Evolutionary conservation across 495 filamentous ascomycete genomes (phyloP).

Genomic region (Daldinia loculata): DNA sequence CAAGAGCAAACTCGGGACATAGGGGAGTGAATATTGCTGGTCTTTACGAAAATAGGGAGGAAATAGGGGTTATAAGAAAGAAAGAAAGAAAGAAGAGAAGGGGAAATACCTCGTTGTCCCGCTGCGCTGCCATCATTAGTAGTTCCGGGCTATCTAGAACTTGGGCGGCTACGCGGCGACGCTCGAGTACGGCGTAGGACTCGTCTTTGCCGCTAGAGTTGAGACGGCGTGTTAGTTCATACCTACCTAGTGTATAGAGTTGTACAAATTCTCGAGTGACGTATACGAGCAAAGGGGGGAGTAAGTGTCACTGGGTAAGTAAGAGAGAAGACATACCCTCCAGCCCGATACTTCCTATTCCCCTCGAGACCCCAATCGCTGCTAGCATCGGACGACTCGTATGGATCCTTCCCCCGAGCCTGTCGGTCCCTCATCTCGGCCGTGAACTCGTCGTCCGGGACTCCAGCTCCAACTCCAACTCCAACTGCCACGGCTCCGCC

Average conservation of each 20-base stretch:
- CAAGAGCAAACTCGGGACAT: too few relatives aligned
- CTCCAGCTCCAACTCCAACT: not conserved
- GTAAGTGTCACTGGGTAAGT: not conserved
- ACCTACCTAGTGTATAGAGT: not conserved
- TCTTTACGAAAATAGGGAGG: not conserved
- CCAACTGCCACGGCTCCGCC: slow-evolving; percentile 6
- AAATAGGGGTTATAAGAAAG: not conserved
- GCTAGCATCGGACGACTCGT: slow-evolving; percentile 46
- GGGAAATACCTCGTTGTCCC: slow-evolving; percentile 54
- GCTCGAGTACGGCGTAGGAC: slow-evolving; percentile 46
- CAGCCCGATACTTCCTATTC: slow-evolving; percentile 12
- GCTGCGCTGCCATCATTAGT: slow-evolving; percentile 62
- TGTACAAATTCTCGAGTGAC: not conserved
- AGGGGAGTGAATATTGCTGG: too few relatives aligned
- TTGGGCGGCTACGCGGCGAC: slow-evolving; percentile 53
- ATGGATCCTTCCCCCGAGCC: slow-evolving; percentile 63
- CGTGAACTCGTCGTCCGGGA: slow-evolving; percentile 40
- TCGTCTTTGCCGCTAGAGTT: slow-evolving; percentile 27
- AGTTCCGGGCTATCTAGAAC: slow-evolving; percentile 61
- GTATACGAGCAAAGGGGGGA: not conserved
- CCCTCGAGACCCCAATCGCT: slow-evolving; percentile 26
- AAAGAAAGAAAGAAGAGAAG: slow-evolving; percentile 1
- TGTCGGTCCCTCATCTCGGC: slow-evolving; percentile 60
- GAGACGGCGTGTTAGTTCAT: not conserved
- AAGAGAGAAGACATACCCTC: slow-evolving; percentile 14